Percentiles rank a stretch among this genome's conserved stretches.
phyloP scores from a whole-genome alignment of 768 basidiomycete species.

The Plicaturopsis crispa region DNA sequence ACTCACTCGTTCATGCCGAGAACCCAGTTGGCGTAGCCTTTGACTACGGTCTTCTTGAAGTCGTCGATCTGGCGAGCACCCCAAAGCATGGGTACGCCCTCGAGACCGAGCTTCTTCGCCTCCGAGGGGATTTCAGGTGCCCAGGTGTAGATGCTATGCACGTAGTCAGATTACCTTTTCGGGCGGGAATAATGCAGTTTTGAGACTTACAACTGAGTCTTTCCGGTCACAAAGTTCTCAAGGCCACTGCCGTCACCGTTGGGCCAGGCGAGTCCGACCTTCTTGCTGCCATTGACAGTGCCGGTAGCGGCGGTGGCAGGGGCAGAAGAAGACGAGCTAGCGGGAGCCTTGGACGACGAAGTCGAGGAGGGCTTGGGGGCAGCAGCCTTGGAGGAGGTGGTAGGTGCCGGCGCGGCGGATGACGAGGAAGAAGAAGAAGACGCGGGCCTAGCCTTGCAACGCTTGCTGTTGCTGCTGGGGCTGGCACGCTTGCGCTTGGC shows the following conservation, averaged over 20 bases:
- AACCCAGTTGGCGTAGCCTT: slow-evolving; percentile 42
- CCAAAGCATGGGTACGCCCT: slow-evolving; percentile 67
- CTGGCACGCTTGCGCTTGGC: slow-evolving; percentile 42
- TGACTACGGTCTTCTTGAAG: slow-evolving; percentile 38
- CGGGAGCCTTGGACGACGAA: slow-evolving; percentile 7
- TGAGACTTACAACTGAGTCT: slow-evolving; percentile 37
- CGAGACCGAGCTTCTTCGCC: slow-evolving; percentile 37
- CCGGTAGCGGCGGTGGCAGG: slow-evolving; percentile 13
- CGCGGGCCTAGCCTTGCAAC: slow-evolving; percentile 50
- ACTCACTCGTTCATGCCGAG: slow-evolving; percentile 74
- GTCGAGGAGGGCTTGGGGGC: slow-evolving; percentile 12
- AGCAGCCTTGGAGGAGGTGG: slow-evolving; percentile 12
- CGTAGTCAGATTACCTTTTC: slow-evolving; percentile 1
- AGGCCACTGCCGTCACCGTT: slow-evolving; percentile 45
- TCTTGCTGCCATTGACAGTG: slow-evolving; percentile 20
- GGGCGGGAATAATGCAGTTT: too few relatives aligned
- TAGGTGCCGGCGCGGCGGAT: slow-evolving; percentile 6
- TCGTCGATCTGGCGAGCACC: slow-evolving; percentile 40
- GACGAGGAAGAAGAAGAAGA: slow-evolving; percentile 14
- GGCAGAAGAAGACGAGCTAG: not conserved
- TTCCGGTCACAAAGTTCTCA: slow-evolving; percentile 37
- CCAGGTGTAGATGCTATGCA: slow-evolving; percentile 59
- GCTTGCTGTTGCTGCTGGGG: slow-evolving; percentile 26
- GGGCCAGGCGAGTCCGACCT: slow-evolving; percentile 66
- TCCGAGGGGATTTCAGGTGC: slow-evolving; percentile 37